Conservation (phyloP, 176 grass and related monocot species). For the Zizania latifolia region DNA sequence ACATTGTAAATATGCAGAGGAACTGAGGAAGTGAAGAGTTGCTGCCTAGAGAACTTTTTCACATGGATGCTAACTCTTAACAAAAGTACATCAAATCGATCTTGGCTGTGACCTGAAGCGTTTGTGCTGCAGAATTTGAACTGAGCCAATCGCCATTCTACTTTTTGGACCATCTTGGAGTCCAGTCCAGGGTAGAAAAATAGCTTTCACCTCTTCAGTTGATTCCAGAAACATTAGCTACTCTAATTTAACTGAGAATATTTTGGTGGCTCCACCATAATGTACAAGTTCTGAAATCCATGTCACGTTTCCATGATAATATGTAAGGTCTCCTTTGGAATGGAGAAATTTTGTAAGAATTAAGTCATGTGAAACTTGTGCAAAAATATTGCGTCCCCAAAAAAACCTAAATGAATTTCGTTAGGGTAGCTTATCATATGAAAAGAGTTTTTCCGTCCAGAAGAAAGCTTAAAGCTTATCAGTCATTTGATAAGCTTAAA, state of each 20-base stretch:
- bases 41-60: background rate
- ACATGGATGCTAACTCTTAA: background rate
- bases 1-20: slow-evolving; percentile 27
- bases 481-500: too few species aligned
- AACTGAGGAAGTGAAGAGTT: slow-evolving; percentile 17
- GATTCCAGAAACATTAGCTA: background rate
- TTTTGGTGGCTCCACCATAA: background rate
- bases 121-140: background rate
- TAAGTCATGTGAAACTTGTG: too few species aligned
- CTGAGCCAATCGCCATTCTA: background rate
- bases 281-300: background rate
- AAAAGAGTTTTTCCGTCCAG: too few species aligned
- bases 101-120: background rate
- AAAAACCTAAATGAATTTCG: too few species aligned
- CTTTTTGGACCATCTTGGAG: background rate
- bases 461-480: too few species aligned
- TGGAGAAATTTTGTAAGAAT: too few species aligned
- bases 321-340: too few species aligned
- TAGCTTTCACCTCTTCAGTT: background rate
- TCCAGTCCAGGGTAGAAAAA: background rate
- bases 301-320: background rate
- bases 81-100: background rate
- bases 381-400: too few species aligned
- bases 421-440: too few species aligned
- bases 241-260: background rate